Evolutionary conservation across 75 land plant species (phyloP).

Genomic region (Adiantum capillusveneris): DNA sequence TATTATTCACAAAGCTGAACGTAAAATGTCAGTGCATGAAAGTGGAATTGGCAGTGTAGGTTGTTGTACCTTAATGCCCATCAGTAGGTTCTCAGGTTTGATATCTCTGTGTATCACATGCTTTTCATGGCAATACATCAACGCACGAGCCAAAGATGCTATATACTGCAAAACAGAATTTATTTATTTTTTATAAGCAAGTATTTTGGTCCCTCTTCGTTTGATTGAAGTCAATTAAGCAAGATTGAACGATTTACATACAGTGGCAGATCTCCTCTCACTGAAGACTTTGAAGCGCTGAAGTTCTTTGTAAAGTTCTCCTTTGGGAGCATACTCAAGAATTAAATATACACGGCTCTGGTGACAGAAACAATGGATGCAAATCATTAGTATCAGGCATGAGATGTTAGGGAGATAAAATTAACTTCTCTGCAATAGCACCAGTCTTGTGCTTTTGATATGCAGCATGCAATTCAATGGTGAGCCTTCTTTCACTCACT

Average conservation of each 20-base stretch:
- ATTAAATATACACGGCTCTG: conserved; percentile 77
- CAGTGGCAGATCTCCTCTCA: conserved; percentile 79
- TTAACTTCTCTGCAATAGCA: no score
- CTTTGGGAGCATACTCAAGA: conserved; percentile 78
- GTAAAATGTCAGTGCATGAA: no score
- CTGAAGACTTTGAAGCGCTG: conserved; percentile 71
- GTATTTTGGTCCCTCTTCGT: no score
- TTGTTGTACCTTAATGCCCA: conserved; percentile 49
- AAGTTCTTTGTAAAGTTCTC: conserved; percentile 80
- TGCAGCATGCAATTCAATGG: no score
- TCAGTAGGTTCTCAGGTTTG: conserved; percentile 82
- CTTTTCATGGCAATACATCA: conserved; percentile 81
- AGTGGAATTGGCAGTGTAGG: no score
- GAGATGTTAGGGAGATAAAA: no score
- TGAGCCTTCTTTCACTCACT: no score
- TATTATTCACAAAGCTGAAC: no score
- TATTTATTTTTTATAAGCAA: no score
- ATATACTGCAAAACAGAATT: conserved; percentile 71
- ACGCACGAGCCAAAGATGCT: conserved; percentile 74
- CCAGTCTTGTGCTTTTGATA: no score
- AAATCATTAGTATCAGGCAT: not conserved
- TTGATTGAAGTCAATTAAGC: no score
- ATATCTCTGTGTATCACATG: conserved; percentile 93
- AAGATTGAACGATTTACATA: no score
- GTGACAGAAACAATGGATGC: conserved; percentile 1